Base-by-base conservation (phyloP, 2,329 filamentous ascomycete genomes). In the Penicillium sp. region DNA sequence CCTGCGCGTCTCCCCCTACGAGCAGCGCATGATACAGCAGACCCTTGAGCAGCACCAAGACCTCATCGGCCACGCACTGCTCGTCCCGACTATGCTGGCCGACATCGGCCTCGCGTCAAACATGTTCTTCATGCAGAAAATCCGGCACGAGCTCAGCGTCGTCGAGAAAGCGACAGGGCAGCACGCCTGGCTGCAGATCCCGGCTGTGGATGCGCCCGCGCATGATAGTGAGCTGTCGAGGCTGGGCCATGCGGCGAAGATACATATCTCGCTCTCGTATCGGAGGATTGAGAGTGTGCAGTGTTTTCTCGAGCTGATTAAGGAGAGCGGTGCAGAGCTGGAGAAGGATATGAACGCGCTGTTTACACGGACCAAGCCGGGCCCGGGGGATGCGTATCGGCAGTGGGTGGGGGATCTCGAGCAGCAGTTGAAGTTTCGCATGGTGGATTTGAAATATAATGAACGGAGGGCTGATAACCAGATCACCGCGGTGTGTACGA, bases 141-240 rank as follows among this genome's bases (percentile, higher is more conserved):
- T 61, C 30, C 58, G 58, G 2, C 58, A 56, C 7, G 53, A 61
- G 45, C 38, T 61, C 7, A 56, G 58, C 26, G 46, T 47, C n/a
- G 50, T 61, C 15, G 58, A 61, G n/a, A 61, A 61, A 17, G 58
- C 58, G 3, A 61, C 58, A 5, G 58, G 58, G 1, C 58, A 61
- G 35, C 58, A 61, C 9, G 58, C 44, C 21, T 61, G 58, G 58
- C 46, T 61, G 17, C 52, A 61, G 47, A 61, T 61, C 46, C 58
- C 58, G 5, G 58, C 53, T 3, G 30, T 38, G 2, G 58, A 56
- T n/a, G 58, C 58, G 15, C 58, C 53, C 13, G 58, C 53, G 17
- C 58, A 61, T 23, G 58, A 61, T 19, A 61, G 58, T 21, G 58
- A 61, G 41, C 47, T 61, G 4, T 61, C 58, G 15, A 26, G 58